Evolutionary conservation across 345 rosid genomes (phyloP).

Genomic region (Draba incana): DNA sequence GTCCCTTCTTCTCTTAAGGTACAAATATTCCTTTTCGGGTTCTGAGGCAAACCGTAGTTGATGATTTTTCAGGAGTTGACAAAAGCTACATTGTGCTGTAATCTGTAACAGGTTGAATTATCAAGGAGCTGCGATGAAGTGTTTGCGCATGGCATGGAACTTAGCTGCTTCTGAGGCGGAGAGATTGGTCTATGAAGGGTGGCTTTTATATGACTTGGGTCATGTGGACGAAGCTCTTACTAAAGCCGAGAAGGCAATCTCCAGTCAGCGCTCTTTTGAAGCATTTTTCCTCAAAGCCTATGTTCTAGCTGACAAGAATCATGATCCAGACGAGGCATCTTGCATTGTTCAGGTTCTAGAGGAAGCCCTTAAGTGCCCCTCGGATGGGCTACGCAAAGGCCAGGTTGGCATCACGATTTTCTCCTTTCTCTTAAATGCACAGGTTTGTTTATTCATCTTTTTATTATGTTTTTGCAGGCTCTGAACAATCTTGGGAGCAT

Average conservation of each 20-base stretch:
- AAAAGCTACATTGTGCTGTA: conserved; percentile 23
- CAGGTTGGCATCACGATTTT: conserved; percentile 53
- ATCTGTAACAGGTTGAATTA: conserved; percentile 68
- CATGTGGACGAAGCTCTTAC: conserved; percentile 77
- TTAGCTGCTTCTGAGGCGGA: conserved; percentile 66
- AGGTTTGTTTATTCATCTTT: background rate
- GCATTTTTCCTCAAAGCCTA: conserved; percentile 94
- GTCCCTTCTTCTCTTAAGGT: conserved; percentile 91
- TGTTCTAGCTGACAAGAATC: conserved; percentile 70
- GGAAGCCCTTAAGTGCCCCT: conserved; percentile 95
- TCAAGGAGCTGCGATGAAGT: conserved; percentile 89
- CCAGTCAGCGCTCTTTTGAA: conserved; percentile 79
- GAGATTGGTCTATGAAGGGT: conserved; percentile 86
- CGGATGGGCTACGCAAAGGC: conserved; percentile 96
- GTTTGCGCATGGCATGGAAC: conserved; percentile 77
- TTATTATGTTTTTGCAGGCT: conserved; percentile 58
- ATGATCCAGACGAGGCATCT: conserved; percentile 65
- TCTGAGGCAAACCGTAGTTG: conserved; percentile 8
- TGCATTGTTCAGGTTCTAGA: conserved; percentile 72
- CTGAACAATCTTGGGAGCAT: conserved; percentile 90
- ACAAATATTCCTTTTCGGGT: conserved; percentile 23
- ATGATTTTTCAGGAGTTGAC: conserved; percentile 19
- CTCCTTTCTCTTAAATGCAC: background rate
- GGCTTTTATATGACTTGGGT: conserved; percentile 90
- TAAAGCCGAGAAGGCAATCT: conserved; percentile 78